Conservation (phyloP, 139 green algal species). For the Micractinium conductrix region DNA sequence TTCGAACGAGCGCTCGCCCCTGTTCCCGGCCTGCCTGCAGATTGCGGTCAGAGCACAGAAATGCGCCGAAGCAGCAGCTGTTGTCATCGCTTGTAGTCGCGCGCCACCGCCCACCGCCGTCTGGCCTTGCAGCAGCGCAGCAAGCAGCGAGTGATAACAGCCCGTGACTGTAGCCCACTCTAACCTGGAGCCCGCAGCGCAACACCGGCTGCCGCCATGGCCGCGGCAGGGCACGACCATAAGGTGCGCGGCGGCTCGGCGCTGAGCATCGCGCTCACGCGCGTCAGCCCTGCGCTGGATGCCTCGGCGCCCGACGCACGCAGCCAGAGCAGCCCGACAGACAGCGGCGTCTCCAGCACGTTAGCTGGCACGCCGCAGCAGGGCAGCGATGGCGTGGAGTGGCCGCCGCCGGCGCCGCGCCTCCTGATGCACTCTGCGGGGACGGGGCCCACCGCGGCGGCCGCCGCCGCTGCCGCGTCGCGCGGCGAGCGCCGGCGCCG, state of each 20-base stretch:
- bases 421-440: not conserved
- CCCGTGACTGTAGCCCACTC: too few species aligned
- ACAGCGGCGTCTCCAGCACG: not conserved
- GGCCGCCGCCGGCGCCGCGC: not conserved
- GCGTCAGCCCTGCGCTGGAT: not conserved
- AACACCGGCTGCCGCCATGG: not conserved
- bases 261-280: constrained; percentile 1
- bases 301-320: too few species aligned
- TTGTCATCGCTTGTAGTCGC: too few species aligned
- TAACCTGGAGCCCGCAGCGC: too few species aligned
- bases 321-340: constrained; percentile 26
- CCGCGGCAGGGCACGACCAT: not conserved
- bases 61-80: too few species aligned
- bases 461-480: not conserved
- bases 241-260: constrained; percentile 33
- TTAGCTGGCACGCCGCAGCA: too few species aligned
- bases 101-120: too few species aligned
- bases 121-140: too few species aligned
- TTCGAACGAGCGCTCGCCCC: too few species aligned
- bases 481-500: not conserved
- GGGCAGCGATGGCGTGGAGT: not conserved
- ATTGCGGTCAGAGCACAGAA: too few species aligned
- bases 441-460: not conserved
- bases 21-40: too few species aligned
- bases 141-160: too few species aligned